These are phyloP conservation scores for Ascocoryne sarcoides DNA, from an alignment of 2,329 filamentous ascomycete genomes.

Conservation along the genomic window DNA sequence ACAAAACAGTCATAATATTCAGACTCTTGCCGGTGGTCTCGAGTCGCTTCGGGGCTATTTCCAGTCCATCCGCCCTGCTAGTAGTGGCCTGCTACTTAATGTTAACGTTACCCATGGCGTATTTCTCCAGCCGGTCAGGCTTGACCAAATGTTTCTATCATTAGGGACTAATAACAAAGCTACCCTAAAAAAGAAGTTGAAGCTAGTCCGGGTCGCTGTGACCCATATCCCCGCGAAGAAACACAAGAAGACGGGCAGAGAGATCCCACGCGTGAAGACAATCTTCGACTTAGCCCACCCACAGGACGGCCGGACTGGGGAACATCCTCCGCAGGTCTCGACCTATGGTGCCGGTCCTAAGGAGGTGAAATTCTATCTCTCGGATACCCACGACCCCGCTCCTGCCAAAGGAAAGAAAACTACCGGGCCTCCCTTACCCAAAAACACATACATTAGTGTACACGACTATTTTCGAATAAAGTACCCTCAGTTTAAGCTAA, in stretches of 20 bases:
- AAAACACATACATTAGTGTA: conserved; percentile 42
- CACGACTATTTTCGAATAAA: conserved; percentile 43
- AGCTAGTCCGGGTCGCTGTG: conserved; percentile 32
- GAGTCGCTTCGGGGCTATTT: conserved; percentile 53
- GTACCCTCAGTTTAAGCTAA: conserved; percentile 42
- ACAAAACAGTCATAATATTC: conserved; percentile 16
- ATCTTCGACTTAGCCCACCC: conserved; percentile 37
- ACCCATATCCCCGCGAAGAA: conserved; percentile 31
- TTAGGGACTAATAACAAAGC: conserved; percentile 21
- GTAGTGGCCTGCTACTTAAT: conserved; percentile 50
- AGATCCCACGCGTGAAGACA: conserved; percentile 34
- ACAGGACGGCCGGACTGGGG: conserved; percentile 29
- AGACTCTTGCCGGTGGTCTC: conserved; percentile 41
- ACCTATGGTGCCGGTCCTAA: conserved; percentile 38
- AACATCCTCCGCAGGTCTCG: conserved; percentile 30
- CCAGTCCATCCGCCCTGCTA: conserved; percentile 49
- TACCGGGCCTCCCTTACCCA: conserved; percentile 16
- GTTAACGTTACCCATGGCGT: conserved; percentile 52
- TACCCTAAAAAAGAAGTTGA: conserved; percentile 26
- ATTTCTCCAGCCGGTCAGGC: conserved; percentile 42
- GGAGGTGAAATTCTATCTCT: conserved; percentile 46
- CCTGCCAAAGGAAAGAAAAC: conserved; percentile 24
- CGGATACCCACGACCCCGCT: conserved; percentile 23
- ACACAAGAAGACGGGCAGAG: conserved; percentile 26
- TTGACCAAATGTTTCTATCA: conserved; percentile 31